These are phyloP conservation scores for Abelmoschus esculentus DNA, from an alignment of 345 rosid species.

Conservation along the genomic window DNA sequence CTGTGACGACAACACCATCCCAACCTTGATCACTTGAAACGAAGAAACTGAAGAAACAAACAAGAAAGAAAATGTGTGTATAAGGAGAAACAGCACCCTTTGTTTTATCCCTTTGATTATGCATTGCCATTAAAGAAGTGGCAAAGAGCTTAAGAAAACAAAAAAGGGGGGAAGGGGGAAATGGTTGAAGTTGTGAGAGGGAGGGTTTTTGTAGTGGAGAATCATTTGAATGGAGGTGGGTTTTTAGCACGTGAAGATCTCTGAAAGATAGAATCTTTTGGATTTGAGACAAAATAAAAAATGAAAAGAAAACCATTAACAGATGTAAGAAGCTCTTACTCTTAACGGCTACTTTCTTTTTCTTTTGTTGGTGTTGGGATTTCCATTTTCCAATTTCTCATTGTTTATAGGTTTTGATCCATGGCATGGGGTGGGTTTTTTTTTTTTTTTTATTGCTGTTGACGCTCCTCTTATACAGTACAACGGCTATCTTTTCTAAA, in stretches of 20 bases:
- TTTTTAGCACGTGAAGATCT: conserved; percentile 1
- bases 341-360: conserved; percentile 50
- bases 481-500: conserved; percentile 25
- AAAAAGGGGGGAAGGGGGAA: background rate
- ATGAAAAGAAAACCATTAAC: conserved; percentile 17
- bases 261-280: conserved; percentile 32
- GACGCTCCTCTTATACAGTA: conserved; percentile 10
- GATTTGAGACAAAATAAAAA: conserved; percentile 20
- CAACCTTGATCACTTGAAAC: conserved; percentile 34
- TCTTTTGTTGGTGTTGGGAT: background rate
- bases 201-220: no score
- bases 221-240: conserved; percentile 11
- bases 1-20: conserved; percentile 79
- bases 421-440: no score
- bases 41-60: conserved; percentile 15
- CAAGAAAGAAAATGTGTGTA: conserved; percentile 16
- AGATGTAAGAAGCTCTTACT: conserved; percentile 19
- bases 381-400: background rate
- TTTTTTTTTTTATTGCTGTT: no score
- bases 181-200: background rate
- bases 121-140: conserved; percentile 19
- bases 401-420: conserved; percentile 1
- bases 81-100: conserved; percentile 17
- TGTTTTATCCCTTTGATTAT: conserved; percentile 21
- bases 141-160: background rate